Conservation (phyloP, 2,329 filamentous ascomycete species). For the Colletotrichum sp. region DNA sequence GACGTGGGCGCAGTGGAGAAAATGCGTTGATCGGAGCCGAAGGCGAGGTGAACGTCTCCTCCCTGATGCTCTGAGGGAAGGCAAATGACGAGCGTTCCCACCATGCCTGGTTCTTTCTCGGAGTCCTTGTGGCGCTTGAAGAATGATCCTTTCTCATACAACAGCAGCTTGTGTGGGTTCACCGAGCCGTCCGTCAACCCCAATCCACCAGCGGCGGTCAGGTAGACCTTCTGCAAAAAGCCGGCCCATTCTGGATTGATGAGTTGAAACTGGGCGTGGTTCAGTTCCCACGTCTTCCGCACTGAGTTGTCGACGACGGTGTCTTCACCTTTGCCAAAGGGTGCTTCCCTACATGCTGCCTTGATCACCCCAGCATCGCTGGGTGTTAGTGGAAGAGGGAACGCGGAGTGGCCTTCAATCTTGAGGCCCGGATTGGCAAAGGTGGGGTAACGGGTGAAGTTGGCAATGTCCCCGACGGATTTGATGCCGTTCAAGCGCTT, state of each 20-base stretch:
- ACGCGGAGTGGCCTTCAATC: constrained; percentile 22
- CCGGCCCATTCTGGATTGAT: constrained; percentile 39
- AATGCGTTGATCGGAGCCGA: constrained; percentile 31
- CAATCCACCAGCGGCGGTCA: constrained; percentile 26
- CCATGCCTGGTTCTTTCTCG: constrained; percentile 49
- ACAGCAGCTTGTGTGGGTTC: constrained; percentile 45
- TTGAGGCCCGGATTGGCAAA: constrained; percentile 30
- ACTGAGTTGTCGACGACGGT: constrained; percentile 42
- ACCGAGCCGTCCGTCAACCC: constrained; percentile 31
- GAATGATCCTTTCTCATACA: constrained; percentile 52
- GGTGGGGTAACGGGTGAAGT: constrained; percentile 1
- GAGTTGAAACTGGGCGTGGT: constrained; percentile 36
- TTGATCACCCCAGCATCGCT: constrained; percentile 30
- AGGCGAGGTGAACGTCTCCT: constrained; percentile 43
- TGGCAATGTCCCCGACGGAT: constrained; percentile 21
- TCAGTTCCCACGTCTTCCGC: constrained; percentile 44
- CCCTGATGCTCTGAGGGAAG: constrained; percentile 50
- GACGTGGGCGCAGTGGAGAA: constrained; percentile 36
- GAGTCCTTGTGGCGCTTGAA: constrained; percentile 51
- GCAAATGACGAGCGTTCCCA: constrained; percentile 50
- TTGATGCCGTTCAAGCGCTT: constrained; percentile 9
- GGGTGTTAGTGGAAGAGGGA: constrained; percentile 29
- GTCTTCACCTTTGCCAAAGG: constrained; percentile 33
- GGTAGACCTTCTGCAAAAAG: constrained; percentile 24
- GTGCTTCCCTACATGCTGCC: constrained; percentile 14